These are phyloP conservation scores for Chaetomiaceae sp. DNA, from an alignment of 2,329 filamentous ascomycete species.

Conservation along the genomic window DNA sequence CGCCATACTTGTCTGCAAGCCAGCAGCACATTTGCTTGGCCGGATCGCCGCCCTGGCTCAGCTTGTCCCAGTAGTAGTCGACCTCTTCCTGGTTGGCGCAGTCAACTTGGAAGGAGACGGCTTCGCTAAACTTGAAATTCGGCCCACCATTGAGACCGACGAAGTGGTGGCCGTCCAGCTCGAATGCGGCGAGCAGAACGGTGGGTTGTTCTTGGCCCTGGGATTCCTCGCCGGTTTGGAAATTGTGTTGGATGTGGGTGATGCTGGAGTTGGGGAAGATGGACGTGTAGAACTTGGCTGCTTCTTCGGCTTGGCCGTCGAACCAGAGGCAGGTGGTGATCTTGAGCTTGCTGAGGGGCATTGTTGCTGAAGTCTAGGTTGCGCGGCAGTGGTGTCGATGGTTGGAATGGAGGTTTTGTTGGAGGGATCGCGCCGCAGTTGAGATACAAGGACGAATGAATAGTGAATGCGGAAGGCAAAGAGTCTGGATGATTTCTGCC, in stretches of 20 bases:
- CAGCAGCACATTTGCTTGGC: conserved; percentile 41
- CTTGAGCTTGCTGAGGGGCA: conserved; percentile 9
- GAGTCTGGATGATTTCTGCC: too few species aligned
- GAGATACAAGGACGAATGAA: too few species aligned
- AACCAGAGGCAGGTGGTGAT: conserved; percentile 40
- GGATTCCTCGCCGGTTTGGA: conserved; percentile 29
- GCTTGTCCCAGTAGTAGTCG: conserved; percentile 44
- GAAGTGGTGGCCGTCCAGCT: conserved; percentile 38
- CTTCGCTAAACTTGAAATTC: conserved; percentile 37
- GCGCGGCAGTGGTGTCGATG: background rate
- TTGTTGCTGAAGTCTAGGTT: background rate
- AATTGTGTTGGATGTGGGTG: conserved; percentile 31
- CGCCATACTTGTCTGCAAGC: conserved; percentile 43
- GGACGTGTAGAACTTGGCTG: conserved; percentile 39
- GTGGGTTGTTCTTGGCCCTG: conserved; percentile 29
- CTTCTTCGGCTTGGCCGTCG: conserved; percentile 38
- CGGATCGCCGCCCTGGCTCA: conserved; percentile 38
- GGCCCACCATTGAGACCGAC: conserved; percentile 43
- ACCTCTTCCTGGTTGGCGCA: conserved; percentile 45
- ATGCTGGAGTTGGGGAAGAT: conserved; percentile 40
- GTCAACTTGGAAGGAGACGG: conserved; percentile 41
- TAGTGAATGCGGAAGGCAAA: too few species aligned
- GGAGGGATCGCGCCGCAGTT: too few species aligned
- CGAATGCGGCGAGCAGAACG: conserved; percentile 37
- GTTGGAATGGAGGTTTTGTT: too few species aligned